A percentile compares a stretch with the other conserved stretches of the same genome.
Conservation (phyloP, 345 rosid species). For the Brassica incana region DNA sequence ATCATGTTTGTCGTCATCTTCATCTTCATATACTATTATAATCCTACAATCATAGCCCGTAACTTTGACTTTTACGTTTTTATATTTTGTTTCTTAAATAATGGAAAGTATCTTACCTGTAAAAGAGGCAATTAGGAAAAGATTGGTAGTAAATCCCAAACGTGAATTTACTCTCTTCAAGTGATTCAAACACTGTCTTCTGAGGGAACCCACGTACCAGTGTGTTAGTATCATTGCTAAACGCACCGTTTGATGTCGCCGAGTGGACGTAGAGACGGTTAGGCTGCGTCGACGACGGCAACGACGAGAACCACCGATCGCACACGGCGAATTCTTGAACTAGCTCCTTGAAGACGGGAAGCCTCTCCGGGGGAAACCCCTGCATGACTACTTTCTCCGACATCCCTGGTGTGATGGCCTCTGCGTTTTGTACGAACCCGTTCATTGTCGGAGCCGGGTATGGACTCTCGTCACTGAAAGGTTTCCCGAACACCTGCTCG, state of each 20-base stretch:
- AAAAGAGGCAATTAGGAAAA: constrained; percentile 57
- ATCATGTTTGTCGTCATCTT: not conserved
- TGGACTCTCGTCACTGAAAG: constrained; percentile 39
- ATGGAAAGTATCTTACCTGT: constrained; percentile 44
- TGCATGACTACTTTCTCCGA: constrained; percentile 67
- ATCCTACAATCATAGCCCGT: not conserved
- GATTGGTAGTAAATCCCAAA: constrained; percentile 67
- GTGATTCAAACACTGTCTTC: constrained; percentile 66
- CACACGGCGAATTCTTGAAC: constrained; percentile 69
- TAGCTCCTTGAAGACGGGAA: constrained; percentile 62
- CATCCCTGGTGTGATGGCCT: constrained; percentile 49
- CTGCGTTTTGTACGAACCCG: constrained; percentile 70
- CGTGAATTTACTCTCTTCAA: constrained; percentile 57
- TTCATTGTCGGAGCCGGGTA: constrained; percentile 47
- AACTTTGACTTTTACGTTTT: not conserved
- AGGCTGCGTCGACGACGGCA: constrained; percentile 69
- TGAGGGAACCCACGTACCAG: constrained; percentile 65
- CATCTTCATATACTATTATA: not conserved
- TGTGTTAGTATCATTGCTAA: constrained; percentile 51
- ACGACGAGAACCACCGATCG: constrained; percentile 76
- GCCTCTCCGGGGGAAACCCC: constrained; percentile 63
- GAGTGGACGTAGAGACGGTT: constrained; percentile 65
- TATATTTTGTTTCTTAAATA: not conserved
- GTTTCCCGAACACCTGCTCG: constrained; percentile 66
- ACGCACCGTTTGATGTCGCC: constrained; percentile 73